Base-by-base conservation (phyloP, 2,329 filamentous ascomycete species). In the Fusarium lyarnte region DNA sequence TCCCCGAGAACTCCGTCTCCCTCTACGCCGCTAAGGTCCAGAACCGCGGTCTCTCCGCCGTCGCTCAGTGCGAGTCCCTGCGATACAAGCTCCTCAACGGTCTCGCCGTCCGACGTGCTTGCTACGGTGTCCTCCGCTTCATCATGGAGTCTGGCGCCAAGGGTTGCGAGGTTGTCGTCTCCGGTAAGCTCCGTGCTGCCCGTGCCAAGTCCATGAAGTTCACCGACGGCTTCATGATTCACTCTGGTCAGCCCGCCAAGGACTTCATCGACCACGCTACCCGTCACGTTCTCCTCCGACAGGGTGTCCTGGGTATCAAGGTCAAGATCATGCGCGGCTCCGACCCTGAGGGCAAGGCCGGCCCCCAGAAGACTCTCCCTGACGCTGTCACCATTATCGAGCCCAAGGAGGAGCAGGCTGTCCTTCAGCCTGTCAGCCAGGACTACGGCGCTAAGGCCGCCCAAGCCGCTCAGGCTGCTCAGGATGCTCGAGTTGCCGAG, bases 191-290 rank as follows among this genome's bases (percentile, higher is more conserved):
- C 81, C 93, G 96, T 84, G 96, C 96, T 85, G 96, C 96, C 82
- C 94, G 96, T 90, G 96, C 96, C 87, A 99, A 99, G 94, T 94
- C 91, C 89, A 99, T 99, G 96, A 99, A 99, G 93, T 99, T 99
- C 93, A 99, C 96, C 87, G 95, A 99, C 87, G 96, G 96, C 85
- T 99, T 99, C 94, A 99, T 99, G 96, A 99, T 99, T 88, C 96
- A 99, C 94, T 99, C 96, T 82, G 96, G 96, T 88, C 96, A 99
- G 87, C 96, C 96, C 83, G 96, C 95, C 83, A 95, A 97, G 88
- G 96, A 99, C 89, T 99, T 99, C 90, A 99, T 99, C 86, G 96
- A 99, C 90, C 90, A 88, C 82, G 97, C 97, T 80, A 98, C 96
- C 83, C 96, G 96, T 82, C 96, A 99, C 94, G 96, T 99, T 82